Conservation (phyloP, 768 basidiomycete genomes). For the Neoboletus magnificus region DNA sequence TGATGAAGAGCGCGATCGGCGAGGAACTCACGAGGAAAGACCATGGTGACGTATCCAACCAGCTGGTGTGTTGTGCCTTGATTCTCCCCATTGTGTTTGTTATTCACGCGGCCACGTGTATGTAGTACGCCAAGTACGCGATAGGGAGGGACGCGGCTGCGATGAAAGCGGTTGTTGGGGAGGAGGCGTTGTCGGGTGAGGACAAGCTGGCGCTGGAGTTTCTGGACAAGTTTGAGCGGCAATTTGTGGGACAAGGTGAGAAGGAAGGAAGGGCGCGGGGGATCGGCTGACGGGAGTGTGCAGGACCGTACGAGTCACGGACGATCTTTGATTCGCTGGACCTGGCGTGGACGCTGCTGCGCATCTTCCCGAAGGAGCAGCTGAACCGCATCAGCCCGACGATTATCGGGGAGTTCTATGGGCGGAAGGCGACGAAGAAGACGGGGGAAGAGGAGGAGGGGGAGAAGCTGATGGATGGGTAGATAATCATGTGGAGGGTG, state of each 20-base stretch:
- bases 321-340: slow-evolving; percentile 97
- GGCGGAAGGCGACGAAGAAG: slow-evolving; percentile 74
- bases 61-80: slow-evolving; percentile 64
- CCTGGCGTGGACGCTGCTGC: slow-evolving; percentile 92
- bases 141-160: slow-evolving; percentile 95
- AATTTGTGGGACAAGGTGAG: slow-evolving; percentile 97
- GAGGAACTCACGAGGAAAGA: slow-evolving; percentile 97
- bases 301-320: slow-evolving; percentile 91
- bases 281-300: slow-evolving; percentile 14
- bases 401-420: slow-evolving; percentile 93
- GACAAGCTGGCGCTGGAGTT: slow-evolving; percentile 98
- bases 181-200: slow-evolving; percentile 91
- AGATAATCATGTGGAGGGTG: slow-evolving; percentile 23
- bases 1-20: slow-evolving; percentile 99
- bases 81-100: slow-evolving; percentile 12
- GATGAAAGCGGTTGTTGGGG: slow-evolving; percentile 99
- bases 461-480: slow-evolving; percentile 62
- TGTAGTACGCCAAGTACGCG: slow-evolving; percentile 95
- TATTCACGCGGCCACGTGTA: slow-evolving; percentile 32
- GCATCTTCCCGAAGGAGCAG: slow-evolving; percentile 98
- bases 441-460: slow-evolving; percentile 41
- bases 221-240: slow-evolving; percentile 94
- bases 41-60: slow-evolving; percentile 99
- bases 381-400: slow-evolving; percentile 97
- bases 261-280: too few relatives aligned